A percentile compares a stretch with the other conserved stretches of the same genome.
Conservation (phyloP, 179 eudicot species). For the Spinacia oleracea region DNA sequence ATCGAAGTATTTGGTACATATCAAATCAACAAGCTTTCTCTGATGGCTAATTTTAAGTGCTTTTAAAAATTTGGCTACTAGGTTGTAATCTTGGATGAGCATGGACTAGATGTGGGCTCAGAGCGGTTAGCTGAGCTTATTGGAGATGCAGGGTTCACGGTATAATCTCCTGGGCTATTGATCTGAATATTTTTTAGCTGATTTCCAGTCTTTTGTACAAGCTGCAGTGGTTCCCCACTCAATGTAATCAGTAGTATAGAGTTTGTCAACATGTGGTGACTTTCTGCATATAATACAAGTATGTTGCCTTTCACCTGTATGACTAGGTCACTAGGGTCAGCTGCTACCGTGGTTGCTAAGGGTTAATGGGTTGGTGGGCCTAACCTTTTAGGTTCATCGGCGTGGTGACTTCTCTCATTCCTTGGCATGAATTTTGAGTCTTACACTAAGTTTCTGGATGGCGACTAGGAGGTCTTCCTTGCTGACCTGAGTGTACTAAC, state of each 20-base stretch:
- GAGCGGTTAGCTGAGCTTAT: slow-evolving; percentile 73
- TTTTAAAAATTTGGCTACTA: slow-evolving; percentile 21
- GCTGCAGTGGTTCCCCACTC: background rate
- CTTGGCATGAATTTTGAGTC: background rate
- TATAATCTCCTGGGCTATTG: slow-evolving; percentile 23
- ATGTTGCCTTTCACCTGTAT: background rate
- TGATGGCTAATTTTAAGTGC: background rate
- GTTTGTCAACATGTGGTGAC: background rate
- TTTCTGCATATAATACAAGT: background rate
- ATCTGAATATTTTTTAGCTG: background rate
- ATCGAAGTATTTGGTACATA: background rate
- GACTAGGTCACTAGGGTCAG: background rate
- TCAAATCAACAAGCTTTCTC: slow-evolving; percentile 2
- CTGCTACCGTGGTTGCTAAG: background rate
- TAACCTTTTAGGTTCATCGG: background rate
- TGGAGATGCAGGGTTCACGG: slow-evolving; percentile 79
- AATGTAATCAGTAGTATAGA: background rate
- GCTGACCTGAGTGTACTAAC: background rate
- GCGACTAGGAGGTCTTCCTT: background rate
- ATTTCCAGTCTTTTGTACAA: background rate
- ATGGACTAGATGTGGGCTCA: slow-evolving; percentile 62
- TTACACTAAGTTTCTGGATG: background rate
- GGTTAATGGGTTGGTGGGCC: background rate
- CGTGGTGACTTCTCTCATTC: background rate
- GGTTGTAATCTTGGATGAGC: slow-evolving; percentile 91